phyloP scores from a whole-genome alignment of 1,284 basidiomycete species.

The Cronartium ribicola region DNA sequence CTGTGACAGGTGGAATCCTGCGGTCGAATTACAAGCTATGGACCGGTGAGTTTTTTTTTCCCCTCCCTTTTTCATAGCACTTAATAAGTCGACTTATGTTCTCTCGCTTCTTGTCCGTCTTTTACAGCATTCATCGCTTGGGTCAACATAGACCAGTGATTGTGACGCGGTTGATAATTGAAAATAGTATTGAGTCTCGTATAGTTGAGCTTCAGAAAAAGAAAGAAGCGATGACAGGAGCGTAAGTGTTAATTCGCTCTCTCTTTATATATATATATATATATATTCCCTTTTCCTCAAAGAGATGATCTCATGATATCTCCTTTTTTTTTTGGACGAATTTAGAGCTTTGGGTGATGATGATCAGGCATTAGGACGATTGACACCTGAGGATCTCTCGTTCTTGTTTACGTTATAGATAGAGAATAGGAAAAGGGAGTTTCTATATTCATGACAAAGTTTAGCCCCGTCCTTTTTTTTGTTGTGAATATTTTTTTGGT shows the following conservation, averaged over 20 bases:
- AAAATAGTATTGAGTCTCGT: constrained; percentile 92
- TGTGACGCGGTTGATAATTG: constrained; percentile 88
- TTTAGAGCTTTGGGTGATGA: constrained; percentile 39
- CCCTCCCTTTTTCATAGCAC: no score
- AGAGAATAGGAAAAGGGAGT: no score
- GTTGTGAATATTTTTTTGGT: no score
- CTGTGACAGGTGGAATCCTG: constrained; percentile 40
- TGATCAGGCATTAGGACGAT: constrained; percentile 41
- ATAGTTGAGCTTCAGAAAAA: constrained; percentile 57
- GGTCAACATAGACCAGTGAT: constrained; percentile 88
- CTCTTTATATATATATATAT: no score
- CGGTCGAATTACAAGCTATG: constrained; percentile 42
- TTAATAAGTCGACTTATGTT: no score
- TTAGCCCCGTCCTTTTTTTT: no score
- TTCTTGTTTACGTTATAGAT: constrained; percentile 40
- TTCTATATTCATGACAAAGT: no score
- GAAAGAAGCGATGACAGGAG: constrained; percentile 52
- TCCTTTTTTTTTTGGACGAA: not conserved
- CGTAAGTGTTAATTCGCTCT: constrained; percentile 25
- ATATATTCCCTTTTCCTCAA: no score
- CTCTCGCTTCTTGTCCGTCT: not conserved
- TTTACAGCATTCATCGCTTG: constrained; percentile 61
- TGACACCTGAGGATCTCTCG: constrained; percentile 41
- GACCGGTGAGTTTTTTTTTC: constrained; percentile 34
- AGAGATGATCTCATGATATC: not conserved